phyloP scores from a whole-genome alignment of 2,329 filamentous ascomycete genomes.

The Alternaria triticimaculans region DNA sequence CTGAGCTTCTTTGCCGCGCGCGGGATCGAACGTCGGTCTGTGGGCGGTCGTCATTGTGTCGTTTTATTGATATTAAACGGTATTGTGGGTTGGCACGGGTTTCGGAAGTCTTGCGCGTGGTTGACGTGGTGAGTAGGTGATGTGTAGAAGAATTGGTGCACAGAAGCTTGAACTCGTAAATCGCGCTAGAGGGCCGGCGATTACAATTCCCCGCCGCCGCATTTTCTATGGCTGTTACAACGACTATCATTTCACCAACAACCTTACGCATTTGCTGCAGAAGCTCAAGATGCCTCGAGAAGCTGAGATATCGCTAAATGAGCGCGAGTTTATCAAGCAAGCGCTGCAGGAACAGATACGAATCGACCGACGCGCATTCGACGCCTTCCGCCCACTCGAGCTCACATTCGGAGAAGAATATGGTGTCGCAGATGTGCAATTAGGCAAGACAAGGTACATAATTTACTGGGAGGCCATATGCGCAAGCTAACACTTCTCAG shows the following conservation, averaged over 20 bases:
- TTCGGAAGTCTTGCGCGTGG: constrained; percentile 43
- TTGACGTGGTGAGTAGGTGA: constrained; percentile 11
- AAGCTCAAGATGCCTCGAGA: constrained; percentile 79
- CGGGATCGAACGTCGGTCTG: constrained; percentile 95
- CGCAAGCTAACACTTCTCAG: constrained; percentile 55
- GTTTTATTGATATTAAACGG: not conserved
- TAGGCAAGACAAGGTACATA: constrained; percentile 86
- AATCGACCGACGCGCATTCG: constrained; percentile 80
- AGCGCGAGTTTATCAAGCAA: constrained; percentile 83
- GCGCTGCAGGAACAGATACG: constrained; percentile 82
- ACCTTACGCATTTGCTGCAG: constrained; percentile 1
- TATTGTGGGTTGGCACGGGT: not conserved
- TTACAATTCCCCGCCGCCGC: constrained; percentile 31
- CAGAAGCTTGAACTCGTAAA: constrained; percentile 12
- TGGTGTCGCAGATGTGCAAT: constrained; percentile 83
- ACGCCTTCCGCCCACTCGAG: constrained; percentile 78
- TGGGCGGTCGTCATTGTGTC: constrained; percentile 62
- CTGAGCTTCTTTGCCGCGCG: constrained; percentile 92
- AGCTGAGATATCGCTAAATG: constrained; percentile 86
- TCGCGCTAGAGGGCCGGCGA: constrained; percentile 21
- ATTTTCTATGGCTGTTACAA: constrained; percentile 26
- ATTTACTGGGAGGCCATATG: not conserved
- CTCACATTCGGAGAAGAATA: constrained; percentile 89
- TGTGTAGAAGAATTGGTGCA: constrained; percentile 10
- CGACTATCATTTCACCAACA: constrained; percentile 11